Percentiles rank a stretch among this genome's conserved stretches.
Conservation (phyloP, 2,329 filamentous ascomycete species). For the Curvularia sp. region DNA sequence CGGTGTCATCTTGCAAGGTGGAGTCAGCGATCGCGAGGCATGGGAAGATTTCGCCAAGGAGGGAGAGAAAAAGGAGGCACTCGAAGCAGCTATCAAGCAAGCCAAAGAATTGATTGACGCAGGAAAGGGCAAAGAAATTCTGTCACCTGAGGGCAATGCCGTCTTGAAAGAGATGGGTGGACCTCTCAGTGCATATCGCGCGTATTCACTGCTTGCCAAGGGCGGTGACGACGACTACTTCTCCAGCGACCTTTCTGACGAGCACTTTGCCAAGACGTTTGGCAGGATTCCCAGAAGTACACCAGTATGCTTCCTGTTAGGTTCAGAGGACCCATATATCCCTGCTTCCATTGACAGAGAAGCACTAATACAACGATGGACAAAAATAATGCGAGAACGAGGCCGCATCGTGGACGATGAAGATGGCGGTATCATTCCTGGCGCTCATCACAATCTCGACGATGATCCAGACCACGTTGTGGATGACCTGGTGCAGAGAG, state of each 20-base stretch:
- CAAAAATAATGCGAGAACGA: conserved; percentile 51
- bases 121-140: conserved; percentile 62
- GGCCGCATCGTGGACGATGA: conserved; percentile 58
- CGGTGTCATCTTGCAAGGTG: conserved; percentile 80
- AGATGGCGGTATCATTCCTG: conserved; percentile 58
- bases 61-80: conserved; percentile 17
- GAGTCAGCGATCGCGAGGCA: conserved; percentile 78
- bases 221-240: conserved; percentile 86
- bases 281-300: conserved; percentile 59
- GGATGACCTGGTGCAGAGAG: conserved; percentile 58
- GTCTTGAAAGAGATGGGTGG: conserved; percentile 42
- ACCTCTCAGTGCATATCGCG: conserved; percentile 64
- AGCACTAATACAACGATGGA: conserved; percentile 65
- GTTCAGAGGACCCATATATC: conserved; percentile 71
- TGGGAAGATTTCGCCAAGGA: conserved; percentile 47
- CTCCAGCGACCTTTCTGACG: conserved; percentile 74
- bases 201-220: conserved; percentile 63
- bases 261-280: conserved; percentile 69
- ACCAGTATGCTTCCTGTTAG: conserved; percentile 70
- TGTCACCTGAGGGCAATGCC: conserved; percentile 53
- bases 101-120: conserved; percentile 64
- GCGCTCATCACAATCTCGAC: conserved; percentile 61
- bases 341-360: conserved; percentile 65
- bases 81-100: conserved; percentile 48
- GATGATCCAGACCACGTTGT: conserved; percentile 57